Evolutionary conservation across 2,329 filamentous ascomycete species (phyloP).

Genomic region (Hortaea sp.): DNA sequence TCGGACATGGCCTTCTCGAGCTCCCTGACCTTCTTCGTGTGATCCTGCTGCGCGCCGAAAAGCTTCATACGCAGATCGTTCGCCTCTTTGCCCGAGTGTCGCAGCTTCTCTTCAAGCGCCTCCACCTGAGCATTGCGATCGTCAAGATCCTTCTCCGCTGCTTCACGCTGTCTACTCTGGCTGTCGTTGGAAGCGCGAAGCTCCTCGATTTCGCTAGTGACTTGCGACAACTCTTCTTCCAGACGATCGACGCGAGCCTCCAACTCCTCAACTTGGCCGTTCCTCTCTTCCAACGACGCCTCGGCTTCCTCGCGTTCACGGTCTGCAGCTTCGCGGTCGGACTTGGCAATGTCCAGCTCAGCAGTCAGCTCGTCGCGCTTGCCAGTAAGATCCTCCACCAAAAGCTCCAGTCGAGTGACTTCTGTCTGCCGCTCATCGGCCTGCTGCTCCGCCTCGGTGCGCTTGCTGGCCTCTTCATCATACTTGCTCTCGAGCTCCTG

Average conservation of each 20-base stretch:
- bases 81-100: slow-evolving; percentile 34
- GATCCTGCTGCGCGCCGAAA: slow-evolving; percentile 35
- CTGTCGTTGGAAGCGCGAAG: slow-evolving; percentile 28
- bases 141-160: slow-evolving; percentile 34
- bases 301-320: slow-evolving; percentile 25
- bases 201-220: slow-evolving; percentile 26
- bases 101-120: slow-evolving; percentile 30
- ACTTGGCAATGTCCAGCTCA: slow-evolving; percentile 25
- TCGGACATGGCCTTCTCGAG: slow-evolving; percentile 29
- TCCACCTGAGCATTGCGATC: slow-evolving; percentile 32
- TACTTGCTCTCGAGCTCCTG: slow-evolving; percentile 28
- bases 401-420: slow-evolving; percentile 31
- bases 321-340: slow-evolving; percentile 26
- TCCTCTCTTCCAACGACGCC: slow-evolving; percentile 28
- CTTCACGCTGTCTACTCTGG: slow-evolving; percentile 35
- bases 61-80: slow-evolving; percentile 40
- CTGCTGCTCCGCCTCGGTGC: slow-evolving; percentile 30
- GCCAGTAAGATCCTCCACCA: slow-evolving; percentile 27
- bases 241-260: slow-evolving; percentile 25
- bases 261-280: slow-evolving; percentile 28
- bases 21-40: slow-evolving; percentile 28
- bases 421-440: slow-evolving; percentile 27
- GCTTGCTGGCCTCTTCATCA: slow-evolving; percentile 27
- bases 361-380: slow-evolving; percentile 25
- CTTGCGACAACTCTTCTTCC: slow-evolving; percentile 21